Conservation (phyloP, 2,329 filamentous ascomycete genomes). For the Ceratocystis albifundus region DNA sequence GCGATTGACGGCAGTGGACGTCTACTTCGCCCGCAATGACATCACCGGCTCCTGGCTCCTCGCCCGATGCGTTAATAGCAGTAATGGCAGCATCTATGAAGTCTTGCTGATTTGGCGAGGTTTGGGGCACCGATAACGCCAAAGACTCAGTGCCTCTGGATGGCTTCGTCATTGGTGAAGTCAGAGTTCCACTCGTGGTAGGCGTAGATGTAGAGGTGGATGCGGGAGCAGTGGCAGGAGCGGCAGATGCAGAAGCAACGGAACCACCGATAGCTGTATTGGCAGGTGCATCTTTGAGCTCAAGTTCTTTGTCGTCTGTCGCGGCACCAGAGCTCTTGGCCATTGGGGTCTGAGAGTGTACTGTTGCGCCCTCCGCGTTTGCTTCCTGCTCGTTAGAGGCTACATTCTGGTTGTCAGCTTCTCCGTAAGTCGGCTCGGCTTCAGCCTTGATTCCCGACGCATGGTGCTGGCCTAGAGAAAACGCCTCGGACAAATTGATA, state of each 20-base stretch:
- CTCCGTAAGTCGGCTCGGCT: slow-evolving; percentile 29
- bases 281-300: no score
- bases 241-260: neutral
- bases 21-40: slow-evolving; percentile 22
- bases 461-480: slow-evolving; percentile 47
- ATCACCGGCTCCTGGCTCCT: slow-evolving; percentile 22
- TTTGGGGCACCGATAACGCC: neutral
- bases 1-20: slow-evolving; percentile 15
- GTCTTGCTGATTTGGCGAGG: slow-evolving; percentile 11
- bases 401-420: neutral
- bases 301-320: neutral
- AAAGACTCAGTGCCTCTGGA: no score
- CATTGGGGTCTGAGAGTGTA: neutral
- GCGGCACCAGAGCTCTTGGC: neutral
- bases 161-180: neutral
- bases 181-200: neutral
- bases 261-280: no score
- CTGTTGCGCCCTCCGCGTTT: no score
- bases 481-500: slow-evolving; percentile 52
- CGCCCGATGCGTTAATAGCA: slow-evolving; percentile 22
- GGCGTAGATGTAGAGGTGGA: neutral
- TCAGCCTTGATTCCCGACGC: slow-evolving; percentile 24
- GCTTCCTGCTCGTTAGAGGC: neutral
- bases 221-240: neutral
- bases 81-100: slow-evolving; percentile 19